These are phyloP conservation scores for Amauroascus verrucosus DNA, from an alignment of 2,329 filamentous ascomycete species.

Conservation along the genomic window DNA sequence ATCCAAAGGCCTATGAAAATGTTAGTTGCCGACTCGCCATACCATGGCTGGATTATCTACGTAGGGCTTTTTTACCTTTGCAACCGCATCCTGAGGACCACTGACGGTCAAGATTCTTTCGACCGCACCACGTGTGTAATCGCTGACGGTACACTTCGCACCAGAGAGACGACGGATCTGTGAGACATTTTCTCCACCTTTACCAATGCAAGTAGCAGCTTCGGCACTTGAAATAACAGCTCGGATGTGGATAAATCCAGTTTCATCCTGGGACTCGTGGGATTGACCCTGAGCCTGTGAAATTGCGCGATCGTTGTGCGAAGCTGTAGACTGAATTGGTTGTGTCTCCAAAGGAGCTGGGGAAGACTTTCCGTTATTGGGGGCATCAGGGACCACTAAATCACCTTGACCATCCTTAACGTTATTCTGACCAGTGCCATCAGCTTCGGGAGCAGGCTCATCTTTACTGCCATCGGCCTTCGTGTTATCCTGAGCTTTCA, in stretches of 20 bases:
- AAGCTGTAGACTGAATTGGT: conserved; percentile 48
- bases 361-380: conserved; percentile 46
- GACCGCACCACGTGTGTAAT: conserved; percentile 92
- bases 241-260: conserved; percentile 91
- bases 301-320: conserved; percentile 42
- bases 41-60: too few relatives aligned
- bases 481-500: conserved; percentile 26
- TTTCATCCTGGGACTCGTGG: conserved; percentile 65
- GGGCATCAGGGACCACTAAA: conserved; percentile 56
- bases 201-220: conserved; percentile 94
- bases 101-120: conserved; percentile 97
- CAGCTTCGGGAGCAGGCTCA: conserved; percentile 28
- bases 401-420: conserved; percentile 55
- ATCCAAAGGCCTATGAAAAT: conserved; percentile 66
- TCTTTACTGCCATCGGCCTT: conserved; percentile 37
- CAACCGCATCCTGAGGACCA: conserved; percentile 88
- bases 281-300: conserved; percentile 31
- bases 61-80: conserved; percentile 57
- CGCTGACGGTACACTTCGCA: conserved; percentile 96
- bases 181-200: conserved; percentile 96
- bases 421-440: conserved; percentile 32
- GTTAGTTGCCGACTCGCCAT: background rate
- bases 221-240: conserved; percentile 96
- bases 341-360: conserved; percentile 43
- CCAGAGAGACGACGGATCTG: conserved; percentile 91